phyloP scores from a whole-genome alignment of 257 asterid genomes.

The Fraxinus cuspidata region DNA sequence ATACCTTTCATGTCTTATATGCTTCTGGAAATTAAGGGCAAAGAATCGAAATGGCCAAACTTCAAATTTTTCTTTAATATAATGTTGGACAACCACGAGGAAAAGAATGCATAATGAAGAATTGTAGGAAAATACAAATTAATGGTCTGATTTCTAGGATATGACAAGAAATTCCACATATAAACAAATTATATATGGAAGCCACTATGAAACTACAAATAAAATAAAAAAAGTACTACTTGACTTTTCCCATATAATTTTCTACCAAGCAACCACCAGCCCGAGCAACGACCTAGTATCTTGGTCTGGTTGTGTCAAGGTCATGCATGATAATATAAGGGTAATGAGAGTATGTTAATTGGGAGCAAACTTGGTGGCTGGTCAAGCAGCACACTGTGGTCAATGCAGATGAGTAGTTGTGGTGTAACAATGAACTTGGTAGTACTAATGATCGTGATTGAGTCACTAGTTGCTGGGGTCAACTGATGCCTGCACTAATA shows the following conservation, averaged over 20 bases:
- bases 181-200: not conserved
- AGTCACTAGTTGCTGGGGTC: too few relatives aligned
- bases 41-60: not conserved
- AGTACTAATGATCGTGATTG: too few relatives aligned
- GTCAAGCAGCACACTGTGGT: not conserved
- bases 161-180: not conserved
- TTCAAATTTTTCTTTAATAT: not conserved
- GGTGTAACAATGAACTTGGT: not conserved
- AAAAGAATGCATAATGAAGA: not conserved
- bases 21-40: not conserved
- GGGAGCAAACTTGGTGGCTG: not conserved
- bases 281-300: not conserved
- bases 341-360: not conserved
- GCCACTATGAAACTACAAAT: not conserved
- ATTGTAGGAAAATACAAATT: not conserved
- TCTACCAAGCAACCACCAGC: not conserved
- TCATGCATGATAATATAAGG: not conserved
- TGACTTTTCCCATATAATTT: not conserved
- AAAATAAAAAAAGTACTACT: not conserved
- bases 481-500: too few relatives aligned
- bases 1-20: conserved; percentile 2
- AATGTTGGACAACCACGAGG: not conserved
- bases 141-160: not conserved
- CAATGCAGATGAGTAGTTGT: not conserved
- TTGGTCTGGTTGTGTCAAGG: not conserved